Conservation (phyloP, 2,329 filamentous ascomycete species). For the Boeremia lycopersici region DNA sequence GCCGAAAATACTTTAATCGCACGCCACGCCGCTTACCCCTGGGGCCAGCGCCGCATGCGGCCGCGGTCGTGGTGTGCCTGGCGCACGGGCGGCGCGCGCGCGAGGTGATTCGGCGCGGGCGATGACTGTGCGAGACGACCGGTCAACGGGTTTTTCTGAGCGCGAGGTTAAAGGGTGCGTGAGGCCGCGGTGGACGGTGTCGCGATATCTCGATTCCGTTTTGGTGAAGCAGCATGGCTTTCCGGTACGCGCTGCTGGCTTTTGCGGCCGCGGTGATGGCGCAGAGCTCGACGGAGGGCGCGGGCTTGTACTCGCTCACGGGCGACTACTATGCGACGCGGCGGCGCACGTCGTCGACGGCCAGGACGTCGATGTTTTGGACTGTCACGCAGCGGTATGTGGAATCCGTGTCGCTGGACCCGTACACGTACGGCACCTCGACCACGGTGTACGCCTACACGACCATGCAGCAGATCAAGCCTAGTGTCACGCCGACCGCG, state of each 20-base stretch:
- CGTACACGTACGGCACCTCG: constrained; percentile 20
- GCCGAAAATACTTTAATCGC: too few species aligned
- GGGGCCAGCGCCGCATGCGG: too few species aligned
- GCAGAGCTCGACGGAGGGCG: constrained; percentile 1
- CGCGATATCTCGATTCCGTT: too few species aligned
- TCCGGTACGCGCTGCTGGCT: constrained; percentile 15
- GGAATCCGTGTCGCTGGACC: constrained; percentile 19
- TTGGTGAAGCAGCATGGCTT: too few species aligned
- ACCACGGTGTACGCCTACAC: constrained; percentile 17
- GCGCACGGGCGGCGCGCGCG: too few species aligned
- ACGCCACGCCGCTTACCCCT: too few species aligned
- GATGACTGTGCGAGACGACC: too few species aligned
- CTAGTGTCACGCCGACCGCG: constrained; percentile 32
- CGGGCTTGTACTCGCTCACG: constrained; percentile 7
- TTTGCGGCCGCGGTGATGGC: constrained; percentile 20
- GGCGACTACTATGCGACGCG: constrained; percentile 9
- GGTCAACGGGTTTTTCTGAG: too few species aligned
- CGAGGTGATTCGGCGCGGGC: too few species aligned
- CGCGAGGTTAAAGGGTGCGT: too few species aligned
- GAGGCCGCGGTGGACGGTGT: too few species aligned
- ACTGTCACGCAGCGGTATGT: constrained; percentile 31
- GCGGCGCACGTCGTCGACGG: neutral
- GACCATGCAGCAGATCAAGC: constrained; percentile 28
- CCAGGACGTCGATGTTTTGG: constrained; percentile 29
- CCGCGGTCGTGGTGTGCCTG: too few species aligned